Percentiles rank a stretch among this genome's conserved stretches.
phyloP scores from a whole-genome alignment of 768 basidiomycete genomes.

The Kwoniella shandongensis region DNA sequence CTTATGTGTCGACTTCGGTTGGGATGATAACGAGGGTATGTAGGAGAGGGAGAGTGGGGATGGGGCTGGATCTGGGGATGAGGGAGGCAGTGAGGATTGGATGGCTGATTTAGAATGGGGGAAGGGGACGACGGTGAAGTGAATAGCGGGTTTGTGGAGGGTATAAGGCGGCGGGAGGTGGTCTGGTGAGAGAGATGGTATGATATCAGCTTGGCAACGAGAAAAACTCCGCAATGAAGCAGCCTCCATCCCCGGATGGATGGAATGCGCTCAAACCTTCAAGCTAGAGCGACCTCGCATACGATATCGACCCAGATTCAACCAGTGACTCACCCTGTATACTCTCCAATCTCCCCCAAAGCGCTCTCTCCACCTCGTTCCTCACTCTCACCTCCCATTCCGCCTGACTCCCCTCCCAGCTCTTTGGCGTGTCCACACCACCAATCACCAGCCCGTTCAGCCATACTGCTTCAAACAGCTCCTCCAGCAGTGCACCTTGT shows the following conservation, averaged over 20 bases:
- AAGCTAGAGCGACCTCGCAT: too few species aligned
- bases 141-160: constrained; percentile 60
- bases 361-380: constrained; percentile 69
- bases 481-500: constrained; percentile 73
- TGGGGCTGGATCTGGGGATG: constrained; percentile 55
- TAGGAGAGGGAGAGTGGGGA: constrained; percentile 13
- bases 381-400: constrained; percentile 54
- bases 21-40: background rate
- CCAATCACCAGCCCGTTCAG: constrained; percentile 69
- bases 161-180: constrained; percentile 58
- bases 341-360: constrained; percentile 61
- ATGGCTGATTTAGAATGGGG: constrained; percentile 59
- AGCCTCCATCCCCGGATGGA: too few species aligned
- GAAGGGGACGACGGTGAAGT: constrained; percentile 66
- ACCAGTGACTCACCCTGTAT: constrained; percentile 25
- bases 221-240: too few species aligned
- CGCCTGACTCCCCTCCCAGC: constrained; percentile 4
- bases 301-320: too few species aligned
- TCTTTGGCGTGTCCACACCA: constrained; percentile 60
- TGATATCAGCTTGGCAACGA: constrained; percentile 13
- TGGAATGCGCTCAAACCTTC: too few species aligned
- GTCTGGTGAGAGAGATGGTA: constrained; percentile 1
- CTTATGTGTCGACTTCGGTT: background rate
- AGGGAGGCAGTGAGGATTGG: constrained; percentile 56
- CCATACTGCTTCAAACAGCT: constrained; percentile 65